phyloP scores from a whole-genome alignment of 2,329 filamentous ascomycete genomes.

The Huntiella bhutanensis region DNA sequence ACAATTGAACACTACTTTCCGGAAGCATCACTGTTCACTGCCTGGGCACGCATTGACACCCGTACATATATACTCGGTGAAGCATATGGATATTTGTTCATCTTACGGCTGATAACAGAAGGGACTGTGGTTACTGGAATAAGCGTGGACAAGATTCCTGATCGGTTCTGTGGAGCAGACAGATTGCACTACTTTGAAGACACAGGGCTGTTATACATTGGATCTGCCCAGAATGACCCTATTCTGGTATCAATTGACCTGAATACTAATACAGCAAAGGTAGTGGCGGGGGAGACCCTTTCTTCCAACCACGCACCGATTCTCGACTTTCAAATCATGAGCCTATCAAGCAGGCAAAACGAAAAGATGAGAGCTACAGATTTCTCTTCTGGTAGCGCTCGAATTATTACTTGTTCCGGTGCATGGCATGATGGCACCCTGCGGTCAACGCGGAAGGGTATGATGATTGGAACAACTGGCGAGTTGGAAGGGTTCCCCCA shows the following conservation, averaged over 20 bases:
- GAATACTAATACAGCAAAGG: slow-evolving; percentile 28
- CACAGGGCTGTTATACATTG: slow-evolving; percentile 58
- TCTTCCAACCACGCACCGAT: slow-evolving; percentile 67
- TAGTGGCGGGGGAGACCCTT: slow-evolving; percentile 49
- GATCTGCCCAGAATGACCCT: slow-evolving; percentile 82
- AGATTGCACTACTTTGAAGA: slow-evolving; percentile 56
- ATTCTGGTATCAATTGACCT: slow-evolving; percentile 50
- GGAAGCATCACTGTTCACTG: slow-evolving; percentile 71
- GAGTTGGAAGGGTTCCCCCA: slow-evolving; percentile 61
- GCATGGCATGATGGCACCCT: slow-evolving; percentile 77
- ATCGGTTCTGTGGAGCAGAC: slow-evolving; percentile 51
- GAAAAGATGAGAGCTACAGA: slow-evolving; percentile 48
- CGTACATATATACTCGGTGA: slow-evolving; percentile 77
- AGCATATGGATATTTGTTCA: slow-evolving; percentile 69
- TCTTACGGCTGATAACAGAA: slow-evolving; percentile 59
- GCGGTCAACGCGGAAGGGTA: slow-evolving; percentile 78
- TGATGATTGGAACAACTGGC: slow-evolving; percentile 75
- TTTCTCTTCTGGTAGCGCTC: slow-evolving; percentile 85
- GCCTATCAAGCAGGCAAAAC: slow-evolving; percentile 50
- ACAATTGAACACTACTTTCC: slow-evolving; percentile 45
- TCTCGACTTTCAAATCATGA: slow-evolving; percentile 88
- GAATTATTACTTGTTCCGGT: slow-evolving; percentile 83
- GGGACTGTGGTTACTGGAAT: slow-evolving; percentile 52
- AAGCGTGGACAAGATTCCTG: slow-evolving; percentile 44
- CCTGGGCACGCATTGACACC: slow-evolving; percentile 72